A percentile compares a stretch with the other conserved stretches of the same genome.
Evolutionary conservation across 768 basidiomycete species (phyloP).

Genomic region (Serendipita sp.): DNA sequence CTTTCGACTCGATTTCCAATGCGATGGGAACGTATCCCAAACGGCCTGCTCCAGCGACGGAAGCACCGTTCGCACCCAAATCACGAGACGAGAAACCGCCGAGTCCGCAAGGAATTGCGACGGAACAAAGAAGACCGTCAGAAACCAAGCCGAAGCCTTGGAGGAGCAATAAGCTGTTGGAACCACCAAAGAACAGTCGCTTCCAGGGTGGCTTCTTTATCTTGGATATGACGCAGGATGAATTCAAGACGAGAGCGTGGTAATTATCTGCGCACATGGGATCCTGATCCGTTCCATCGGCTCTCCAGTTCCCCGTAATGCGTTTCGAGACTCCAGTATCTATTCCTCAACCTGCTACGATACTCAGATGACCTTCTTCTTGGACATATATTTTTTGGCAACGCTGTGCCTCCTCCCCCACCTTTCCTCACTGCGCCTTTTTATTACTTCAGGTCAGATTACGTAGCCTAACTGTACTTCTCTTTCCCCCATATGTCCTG

Average conservation of each 20-base stretch:
- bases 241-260: constrained; percentile 27
- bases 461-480: not conserved
- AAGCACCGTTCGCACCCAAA: constrained; percentile 14
- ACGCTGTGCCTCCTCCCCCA: too few species aligned
- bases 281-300: not conserved
- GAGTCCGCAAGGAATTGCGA: not conserved
- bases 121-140: constrained; percentile 4
- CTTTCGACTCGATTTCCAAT: constrained; percentile 50
- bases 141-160: constrained; percentile 21
- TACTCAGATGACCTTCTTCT: too few species aligned
- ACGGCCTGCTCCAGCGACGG: not conserved
- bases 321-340: not conserved
- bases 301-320: not conserved
- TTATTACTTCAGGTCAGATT: not conserved
- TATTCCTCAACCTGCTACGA: too few species aligned
- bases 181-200: constrained; percentile 45
- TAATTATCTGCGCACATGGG: not conserved
- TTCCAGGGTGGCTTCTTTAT: constrained; percentile 47
- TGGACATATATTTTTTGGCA: too few species aligned
- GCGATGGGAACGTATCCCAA: constrained; percentile 16
- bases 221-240: constrained; percentile 68
- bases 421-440: not conserved
- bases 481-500: constrained; percentile 3
- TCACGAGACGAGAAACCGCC: constrained; percentile 15
- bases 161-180: constrained; percentile 51